These are phyloP conservation scores for Magnusiomyces starmeri DNA, from an alignment of 1,139 yeast genomes.

Conservation along the genomic window DNA sequence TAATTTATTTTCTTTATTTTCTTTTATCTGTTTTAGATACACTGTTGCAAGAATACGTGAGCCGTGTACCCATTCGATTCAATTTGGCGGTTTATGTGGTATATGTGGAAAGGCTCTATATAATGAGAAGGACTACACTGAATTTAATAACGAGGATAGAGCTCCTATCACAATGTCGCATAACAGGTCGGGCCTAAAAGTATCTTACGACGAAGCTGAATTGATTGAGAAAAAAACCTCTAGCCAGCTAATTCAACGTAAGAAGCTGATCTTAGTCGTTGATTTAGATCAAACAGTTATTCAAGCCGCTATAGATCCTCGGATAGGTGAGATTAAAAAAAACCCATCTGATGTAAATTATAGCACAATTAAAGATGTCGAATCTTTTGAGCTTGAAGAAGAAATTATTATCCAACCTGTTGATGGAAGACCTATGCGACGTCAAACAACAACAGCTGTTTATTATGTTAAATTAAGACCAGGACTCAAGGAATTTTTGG, in stretches of 20 bases:
- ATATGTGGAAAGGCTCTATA: slow-evolving; percentile 83
- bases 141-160: slow-evolving; percentile 62
- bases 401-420: slow-evolving; percentile 47
- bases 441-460: slow-evolving; percentile 23
- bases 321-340: slow-evolving; percentile 92
- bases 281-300: slow-evolving; percentile 96
- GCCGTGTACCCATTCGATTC: slow-evolving; percentile 91
- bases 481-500: slow-evolving; percentile 67
- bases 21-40: slow-evolving; percentile 11
- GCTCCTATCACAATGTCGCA: slow-evolving; percentile 89
- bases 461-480: slow-evolving; percentile 92
- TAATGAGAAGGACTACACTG: slow-evolving; percentile 56
- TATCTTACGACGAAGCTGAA: slow-evolving; percentile 79
- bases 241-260: slow-evolving; percentile 50
- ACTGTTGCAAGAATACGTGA: slow-evolving; percentile 53
- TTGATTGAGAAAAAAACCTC: slow-evolving; percentile 68
- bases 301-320: slow-evolving; percentile 96
- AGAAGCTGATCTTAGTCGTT: slow-evolving; percentile 80
- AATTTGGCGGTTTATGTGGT: slow-evolving; percentile 93
- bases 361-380: slow-evolving; percentile 75
- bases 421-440: slow-evolving; percentile 16
- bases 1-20: slow-evolving; percentile 5
- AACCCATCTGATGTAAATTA: slow-evolving; percentile 83
- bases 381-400: slow-evolving; percentile 69
- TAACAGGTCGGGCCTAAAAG: slow-evolving; percentile 78